A percentile compares a stretch with the other conserved stretches of the same genome.
Evolutionary conservation across 2,329 filamentous ascomycete species (phyloP).

Genomic region (Botrytis elliptica): DNA sequence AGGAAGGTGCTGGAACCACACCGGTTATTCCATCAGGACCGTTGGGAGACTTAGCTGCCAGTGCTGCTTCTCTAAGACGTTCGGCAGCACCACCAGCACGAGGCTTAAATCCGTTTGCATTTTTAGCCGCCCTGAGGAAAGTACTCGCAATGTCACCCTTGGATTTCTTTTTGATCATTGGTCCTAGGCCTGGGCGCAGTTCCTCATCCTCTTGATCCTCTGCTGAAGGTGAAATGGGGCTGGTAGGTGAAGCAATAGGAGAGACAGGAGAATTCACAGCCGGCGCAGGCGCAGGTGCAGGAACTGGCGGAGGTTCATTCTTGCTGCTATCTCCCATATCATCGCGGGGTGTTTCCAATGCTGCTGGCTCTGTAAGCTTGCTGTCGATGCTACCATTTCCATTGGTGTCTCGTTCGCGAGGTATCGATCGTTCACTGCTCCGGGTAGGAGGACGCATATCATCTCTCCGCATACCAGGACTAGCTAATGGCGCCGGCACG

Average conservation of each 20-base stretch:
- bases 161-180: slow-evolving; percentile 80
- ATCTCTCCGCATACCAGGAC: slow-evolving; percentile 40
- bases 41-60: slow-evolving; percentile 54
- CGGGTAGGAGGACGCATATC: slow-evolving; percentile 39
- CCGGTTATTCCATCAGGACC: slow-evolving; percentile 87
- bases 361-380: slow-evolving; percentile 10
- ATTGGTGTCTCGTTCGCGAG: slow-evolving; percentile 27
- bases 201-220: slow-evolving; percentile 33
- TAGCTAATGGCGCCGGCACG: slow-evolving; percentile 41
- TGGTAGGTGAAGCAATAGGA: slow-evolving; percentile 20
- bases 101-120: slow-evolving; percentile 76
- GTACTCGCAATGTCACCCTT: slow-evolving; percentile 71
- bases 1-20: slow-evolving; percentile 76
- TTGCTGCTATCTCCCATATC: not conserved
- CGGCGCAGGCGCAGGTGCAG: slow-evolving; percentile 18
- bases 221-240: slow-evolving; percentile 4
- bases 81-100: slow-evolving; percentile 84
- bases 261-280: slow-evolving; percentile 18
- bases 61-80: slow-evolving; percentile 55
- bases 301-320: not conserved
- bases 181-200: slow-evolving; percentile 74
- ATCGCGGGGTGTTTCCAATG: slow-evolving; percentile 3
- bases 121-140: slow-evolving; percentile 77
- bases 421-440: slow-evolving; percentile 35
- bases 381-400: slow-evolving; percentile 14